Base-by-base conservation (phyloP, 208 protist genomes). In the Spongospora subterranea region DNA sequence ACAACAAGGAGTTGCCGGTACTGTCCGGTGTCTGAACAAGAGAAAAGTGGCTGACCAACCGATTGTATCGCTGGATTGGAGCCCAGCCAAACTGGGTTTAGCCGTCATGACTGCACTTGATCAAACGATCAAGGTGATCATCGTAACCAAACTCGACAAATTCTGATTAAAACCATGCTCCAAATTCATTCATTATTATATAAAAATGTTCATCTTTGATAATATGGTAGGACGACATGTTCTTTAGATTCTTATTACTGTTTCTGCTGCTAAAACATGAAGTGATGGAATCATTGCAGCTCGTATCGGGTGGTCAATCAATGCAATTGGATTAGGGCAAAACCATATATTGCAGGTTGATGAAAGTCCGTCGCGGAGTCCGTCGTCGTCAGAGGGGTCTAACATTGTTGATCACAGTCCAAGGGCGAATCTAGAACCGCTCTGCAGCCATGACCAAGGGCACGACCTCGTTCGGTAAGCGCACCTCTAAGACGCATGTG, bases 401-500 rank as follows among this genome's bases (percentile, higher is more conserved):
- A 60, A 29, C 50, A 24, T 60, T 6, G 6, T 6, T 60, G 50
- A 60, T 60, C 6, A 29, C 50, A 24, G 50, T 24, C 50, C 13
- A 60, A 6, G 24, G 24, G 50, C 50, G 24, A 24, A n/a, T n/a
- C n/a, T n/a, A n/a, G n/a, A n/a, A n/a, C n/a, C n/a, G n/a, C n/a
- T n/a, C n/a, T 24, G 24, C 13, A 6, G 24, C 50, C 50, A 60
- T 60, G 90, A 91, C 90, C 41, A 95, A 96, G 65, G 94, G 94
- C 77, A 95, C 94, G n/a, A 11, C 29, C 0, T 91, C 91, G 24
- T 40, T 53, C 24, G 94, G 94, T 94, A 93, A 82, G 24, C 92
- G 94, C 54, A 88, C 94, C 90, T n/a, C 20, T 0, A 94, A 95
- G 29, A 71, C 94, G 76, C 94, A 95, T 64, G 64, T 38, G 38